Evolutionary conservation across 345 rosid species (phyloP), one percentile per base, ranked within the genome.

Genomic region (Boechera retrofracta): DNA sequence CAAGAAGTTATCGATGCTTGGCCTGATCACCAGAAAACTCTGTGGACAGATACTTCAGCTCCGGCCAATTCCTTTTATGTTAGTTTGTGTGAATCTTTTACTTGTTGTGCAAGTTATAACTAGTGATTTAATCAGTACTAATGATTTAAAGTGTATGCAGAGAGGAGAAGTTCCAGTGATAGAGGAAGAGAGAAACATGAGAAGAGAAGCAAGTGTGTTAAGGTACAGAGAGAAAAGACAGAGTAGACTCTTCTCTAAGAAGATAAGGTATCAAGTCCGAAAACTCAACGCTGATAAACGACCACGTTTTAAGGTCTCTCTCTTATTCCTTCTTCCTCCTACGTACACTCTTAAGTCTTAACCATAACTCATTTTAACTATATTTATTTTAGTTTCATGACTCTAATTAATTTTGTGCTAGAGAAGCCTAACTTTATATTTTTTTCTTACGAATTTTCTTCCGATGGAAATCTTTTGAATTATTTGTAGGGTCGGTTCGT

Each of bases 281-380:
- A 91, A 91, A 64, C 88, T 89, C 79, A 91, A 89, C 80, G 92
- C 93, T 18, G 94, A 89, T 74, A 85, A 87, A 83, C 87, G 96
- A 79, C 96, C 93, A 2, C 80, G 96, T 66, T 86, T 87, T 60
- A 90, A 90, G 93, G 96, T 87, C 9, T 15, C 53, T 65, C 10
- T 55, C 64, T 56, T 29, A 2, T 10, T 21, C 12, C 32, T 41
- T 60, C 45, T 59, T 18, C 33, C 12, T 58, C 42, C 5, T 38
- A 7, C 38, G 24, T 28, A 28, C 29, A 28, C 64, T 54, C 3
- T 64, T 35, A 6, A 31, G 26, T 3, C 31, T 55, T 7, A 10
- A 24, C 10, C 38, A 35, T 35, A 38, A 38, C 42, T 38, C 44
- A 10, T 39, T 39, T 39, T 39, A 39, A 39, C 4, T 39, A 10